Base-by-base conservation (phyloP, 106 monocot species). In the Acanthochlamys bracteata region DNA sequence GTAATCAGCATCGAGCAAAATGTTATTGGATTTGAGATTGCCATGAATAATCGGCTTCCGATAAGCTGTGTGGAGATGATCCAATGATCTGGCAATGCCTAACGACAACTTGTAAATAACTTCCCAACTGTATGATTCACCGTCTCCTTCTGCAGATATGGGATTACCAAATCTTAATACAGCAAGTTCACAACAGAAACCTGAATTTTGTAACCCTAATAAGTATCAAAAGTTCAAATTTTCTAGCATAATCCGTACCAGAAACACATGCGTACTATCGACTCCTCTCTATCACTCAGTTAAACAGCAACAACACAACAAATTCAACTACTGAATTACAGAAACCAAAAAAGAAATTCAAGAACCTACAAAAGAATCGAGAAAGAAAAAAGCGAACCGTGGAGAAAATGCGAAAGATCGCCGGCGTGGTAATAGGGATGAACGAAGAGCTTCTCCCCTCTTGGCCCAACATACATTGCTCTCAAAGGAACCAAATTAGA, bases 391-490 rank as follows among this genome's bases (percentile, higher is more conserved):
- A 8, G 58, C 49, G 52, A 19, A 96, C 96, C 96, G 75, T 71
- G 80, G 22, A 96, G 56, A 66, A 91, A 91, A 56, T 79, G 84
- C 6, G 45, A 53, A 16, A 96, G 75, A 66, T 71, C 73, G 11
- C 87, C 90, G 6, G 72, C 75, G 8, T 71, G 69, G 22, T 76
- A 91, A 64, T 83, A 96, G 9, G 96, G 96, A 51, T 88, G 75
- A 25, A 96, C 84, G 24, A 96, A 73, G 61, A 96, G 78, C 78
- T 85, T 96, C 91, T 96, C 96, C 45, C 96, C 88, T 42, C 83
- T 68, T 7, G 88, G 88, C 8, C 96, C 96, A 11, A 85, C 84
- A 59, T 96, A 96, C 53, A 96, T 24, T 2, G 91, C 96, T 27
- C 65, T 53, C 3, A 96, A 55, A n/a, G 90, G 86, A 33, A 91